These are phyloP conservation scores for Hanseniaspora vineae DNA, from an alignment of 805 yeast species.

Conservation along the genomic window DNA sequence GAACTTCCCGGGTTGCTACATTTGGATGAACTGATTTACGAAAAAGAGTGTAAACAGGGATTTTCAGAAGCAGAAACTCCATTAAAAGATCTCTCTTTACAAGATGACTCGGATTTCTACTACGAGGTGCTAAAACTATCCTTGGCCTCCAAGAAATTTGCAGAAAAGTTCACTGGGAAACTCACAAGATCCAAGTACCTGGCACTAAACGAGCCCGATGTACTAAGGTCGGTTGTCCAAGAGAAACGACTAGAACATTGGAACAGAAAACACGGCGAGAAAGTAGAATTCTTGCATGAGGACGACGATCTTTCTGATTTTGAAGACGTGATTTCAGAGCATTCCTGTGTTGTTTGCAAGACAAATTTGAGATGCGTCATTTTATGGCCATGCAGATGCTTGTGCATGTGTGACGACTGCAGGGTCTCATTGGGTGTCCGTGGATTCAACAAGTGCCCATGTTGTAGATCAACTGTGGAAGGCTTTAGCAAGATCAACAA, in stretches of 20 bases:
- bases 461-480: constrained; percentile 69
- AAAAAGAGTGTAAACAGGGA: neutral
- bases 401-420: constrained; percentile 79
- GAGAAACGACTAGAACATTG: constrained; percentile 18
- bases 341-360: constrained; percentile 71
- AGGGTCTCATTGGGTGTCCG: constrained; percentile 59
- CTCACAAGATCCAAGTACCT: constrained; percentile 26
- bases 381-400: constrained; percentile 88
- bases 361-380: constrained; percentile 60
- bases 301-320: neutral
- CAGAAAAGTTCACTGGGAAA: neutral
- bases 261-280: constrained; percentile 10
- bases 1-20: constrained; percentile 1
- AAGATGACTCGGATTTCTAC: neutral
- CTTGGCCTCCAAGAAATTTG: neutral
- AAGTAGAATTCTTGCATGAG: neutral
- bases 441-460: constrained; percentile 68
- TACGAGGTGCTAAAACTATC: neutral
- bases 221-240: constrained; percentile 19
- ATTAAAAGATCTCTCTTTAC: no score
- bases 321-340: constrained; percentile 1
- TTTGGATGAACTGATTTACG: neutral
- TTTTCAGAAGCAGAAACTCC: no score
- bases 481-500: constrained; percentile 29
- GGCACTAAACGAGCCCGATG: constrained; percentile 16